Conservation (phyloP, 164 flowering plant species). For the Saururus chinensis region DNA sequence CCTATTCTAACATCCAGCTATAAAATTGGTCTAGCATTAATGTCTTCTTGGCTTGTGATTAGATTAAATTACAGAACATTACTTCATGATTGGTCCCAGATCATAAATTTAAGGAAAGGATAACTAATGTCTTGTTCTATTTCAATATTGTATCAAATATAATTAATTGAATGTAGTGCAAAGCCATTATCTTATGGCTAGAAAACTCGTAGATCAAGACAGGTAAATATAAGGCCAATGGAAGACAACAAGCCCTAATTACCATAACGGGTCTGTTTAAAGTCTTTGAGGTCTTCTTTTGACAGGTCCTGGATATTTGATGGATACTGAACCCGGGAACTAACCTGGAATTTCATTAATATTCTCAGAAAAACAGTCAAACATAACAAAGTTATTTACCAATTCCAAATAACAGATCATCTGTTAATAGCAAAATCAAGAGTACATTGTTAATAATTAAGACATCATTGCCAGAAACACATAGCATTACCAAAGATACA, state of each 20-base stretch:
- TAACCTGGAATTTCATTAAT: slow-evolving; percentile 35
- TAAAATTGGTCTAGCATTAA: too few relatives aligned
- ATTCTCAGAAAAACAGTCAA: not conserved
- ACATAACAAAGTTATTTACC: too few relatives aligned
- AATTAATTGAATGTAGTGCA: too few relatives aligned
- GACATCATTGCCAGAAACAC: not conserved
- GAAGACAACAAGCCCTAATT: not conserved
- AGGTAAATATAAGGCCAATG: not conserved
- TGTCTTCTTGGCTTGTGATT: too few relatives aligned
- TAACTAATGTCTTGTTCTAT: too few relatives aligned
- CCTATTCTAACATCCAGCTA: too few relatives aligned
- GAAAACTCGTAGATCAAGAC: not conserved
- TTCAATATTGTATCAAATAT: too few relatives aligned
- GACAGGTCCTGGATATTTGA: slow-evolving; percentile 68
- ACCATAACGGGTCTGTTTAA: slow-evolving; percentile 97
- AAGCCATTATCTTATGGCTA: too few relatives aligned
- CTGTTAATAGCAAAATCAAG: not conserved
- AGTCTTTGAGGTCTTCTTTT: slow-evolving; percentile 83
- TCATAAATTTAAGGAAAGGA: too few relatives aligned
- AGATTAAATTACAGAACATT: too few relatives aligned
- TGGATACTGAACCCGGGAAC: slow-evolving; percentile 86
- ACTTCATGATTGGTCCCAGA: too few relatives aligned
- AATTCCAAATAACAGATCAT: not conserved
- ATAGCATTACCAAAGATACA: slow-evolving; percentile 70
- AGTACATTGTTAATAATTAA: not conserved